These are phyloP conservation scores for Fusarium bactridioides DNA, from an alignment of 2,329 filamentous ascomycete species.

Conservation along the genomic window DNA sequence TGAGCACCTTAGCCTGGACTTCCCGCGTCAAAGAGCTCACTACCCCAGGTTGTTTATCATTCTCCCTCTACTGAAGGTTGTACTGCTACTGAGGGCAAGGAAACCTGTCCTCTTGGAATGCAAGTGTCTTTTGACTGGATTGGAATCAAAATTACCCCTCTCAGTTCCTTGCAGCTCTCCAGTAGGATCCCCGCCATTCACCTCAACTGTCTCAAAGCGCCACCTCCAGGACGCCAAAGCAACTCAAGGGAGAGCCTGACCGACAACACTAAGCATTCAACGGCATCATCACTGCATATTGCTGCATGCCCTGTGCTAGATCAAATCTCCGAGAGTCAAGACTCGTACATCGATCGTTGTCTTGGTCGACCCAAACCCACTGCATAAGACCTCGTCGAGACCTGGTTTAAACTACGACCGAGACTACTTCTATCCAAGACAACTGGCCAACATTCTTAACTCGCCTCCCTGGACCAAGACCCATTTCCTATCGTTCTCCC, in stretches of 20 bases:
- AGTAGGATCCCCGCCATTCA: slow-evolving; percentile 45
- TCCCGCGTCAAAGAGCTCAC: slow-evolving; percentile 29
- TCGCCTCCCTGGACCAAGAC: slow-evolving; percentile 40
- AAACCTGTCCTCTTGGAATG: slow-evolving; percentile 49
- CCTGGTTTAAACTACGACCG: slow-evolving; percentile 47
- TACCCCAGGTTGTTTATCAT: slow-evolving; percentile 35
- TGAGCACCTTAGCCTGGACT: slow-evolving; percentile 30
- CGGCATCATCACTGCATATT: slow-evolving; percentile 44
- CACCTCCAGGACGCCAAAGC: slow-evolving; percentile 46
- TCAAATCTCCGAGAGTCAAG: slow-evolving; percentile 52
- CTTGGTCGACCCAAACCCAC: slow-evolving; percentile 41
- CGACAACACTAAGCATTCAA: slow-evolving; percentile 43
- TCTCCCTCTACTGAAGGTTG: slow-evolving; percentile 16
- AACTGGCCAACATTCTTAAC: slow-evolving; percentile 48
- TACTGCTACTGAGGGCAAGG: slow-evolving; percentile 36
- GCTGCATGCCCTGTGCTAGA: slow-evolving; percentile 44
- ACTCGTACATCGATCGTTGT: slow-evolving; percentile 42
- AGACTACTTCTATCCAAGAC: slow-evolving; percentile 50
- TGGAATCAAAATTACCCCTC: slow-evolving; percentile 46
- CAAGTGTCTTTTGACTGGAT: slow-evolving; percentile 49
- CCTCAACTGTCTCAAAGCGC: slow-evolving; percentile 49
- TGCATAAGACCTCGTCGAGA: slow-evolving; percentile 51
- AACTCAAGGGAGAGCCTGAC: slow-evolving; percentile 47
- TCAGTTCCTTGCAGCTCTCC: slow-evolving; percentile 44
- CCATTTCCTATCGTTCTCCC: slow-evolving; percentile 48